These are phyloP conservation scores for Xylariaceae sp. DNA, from an alignment of 2,329 filamentous ascomycete genomes.

Conservation along the genomic window DNA sequence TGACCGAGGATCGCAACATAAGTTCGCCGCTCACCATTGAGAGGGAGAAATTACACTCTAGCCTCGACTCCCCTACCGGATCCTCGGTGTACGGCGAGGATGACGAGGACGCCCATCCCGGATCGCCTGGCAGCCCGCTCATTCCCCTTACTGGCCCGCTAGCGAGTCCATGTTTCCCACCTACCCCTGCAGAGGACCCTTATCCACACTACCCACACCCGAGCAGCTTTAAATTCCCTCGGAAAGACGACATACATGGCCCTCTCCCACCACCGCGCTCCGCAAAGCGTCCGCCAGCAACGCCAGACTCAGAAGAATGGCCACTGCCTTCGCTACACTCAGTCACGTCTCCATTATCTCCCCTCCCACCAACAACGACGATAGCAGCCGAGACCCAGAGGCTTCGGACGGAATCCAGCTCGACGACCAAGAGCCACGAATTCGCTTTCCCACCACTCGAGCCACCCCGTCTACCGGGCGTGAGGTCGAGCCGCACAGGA, in stretches of 20 bases:
- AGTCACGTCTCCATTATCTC: constrained; percentile 12
- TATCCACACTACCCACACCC: constrained; percentile 1
- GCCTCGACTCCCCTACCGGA: constrained; percentile 14
- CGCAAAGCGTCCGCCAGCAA: constrained; percentile 9
- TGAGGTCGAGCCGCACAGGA: constrained; percentile 15
- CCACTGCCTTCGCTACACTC: constrained; percentile 14
- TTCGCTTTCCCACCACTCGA: constrained; percentile 7
- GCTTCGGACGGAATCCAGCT: constrained; percentile 9
- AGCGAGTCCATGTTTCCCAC: constrained; percentile 22
- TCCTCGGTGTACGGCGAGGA: constrained; percentile 20
- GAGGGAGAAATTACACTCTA: not conserved
- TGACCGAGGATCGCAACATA: not conserved
- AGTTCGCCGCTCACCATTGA: not conserved
- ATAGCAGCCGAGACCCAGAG: constrained; percentile 10
- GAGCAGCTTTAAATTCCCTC: constrained; percentile 5
- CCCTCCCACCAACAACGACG: constrained; percentile 5
- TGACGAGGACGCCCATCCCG: constrained; percentile 11
- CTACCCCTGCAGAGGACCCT: constrained; percentile 6
- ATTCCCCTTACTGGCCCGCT: constrained; percentile 26
- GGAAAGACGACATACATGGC: constrained; percentile 6
- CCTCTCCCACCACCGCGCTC: constrained; percentile 14
- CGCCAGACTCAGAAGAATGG: constrained; percentile 16
- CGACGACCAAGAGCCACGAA: constrained; percentile 4
- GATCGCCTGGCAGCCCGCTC: constrained; percentile 25
- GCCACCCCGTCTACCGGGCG: constrained; percentile 14